A percentile compares a stretch with the other conserved stretches of the same genome.
Conservation (phyloP, 345 rosid species). For the Salix suchowensis region DNA sequence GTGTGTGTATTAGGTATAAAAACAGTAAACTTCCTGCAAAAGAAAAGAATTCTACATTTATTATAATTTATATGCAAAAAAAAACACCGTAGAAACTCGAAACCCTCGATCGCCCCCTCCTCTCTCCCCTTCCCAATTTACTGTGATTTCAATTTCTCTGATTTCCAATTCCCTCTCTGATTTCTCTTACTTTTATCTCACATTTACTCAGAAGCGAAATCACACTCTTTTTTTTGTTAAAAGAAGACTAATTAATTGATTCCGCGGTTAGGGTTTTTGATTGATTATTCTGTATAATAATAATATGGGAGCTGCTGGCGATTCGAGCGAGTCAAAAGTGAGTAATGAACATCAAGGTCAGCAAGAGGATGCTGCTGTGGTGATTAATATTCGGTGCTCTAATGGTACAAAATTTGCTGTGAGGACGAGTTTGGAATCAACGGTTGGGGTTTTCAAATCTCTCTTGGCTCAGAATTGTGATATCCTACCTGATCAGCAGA, state of each 20-base stretch:
- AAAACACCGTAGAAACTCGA: not conserved
- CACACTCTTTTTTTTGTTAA: not conserved
- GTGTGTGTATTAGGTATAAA: not conserved
- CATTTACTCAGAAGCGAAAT: not conserved
- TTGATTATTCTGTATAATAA: not conserved
- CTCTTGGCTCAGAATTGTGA: constrained; percentile 60
- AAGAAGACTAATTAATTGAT: not conserved
- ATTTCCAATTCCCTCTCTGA: not conserved
- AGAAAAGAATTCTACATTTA: not conserved
- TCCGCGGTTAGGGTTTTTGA: constrained; percentile 21
- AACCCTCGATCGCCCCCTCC: not conserved
- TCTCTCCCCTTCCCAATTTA: not conserved
- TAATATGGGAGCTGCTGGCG: constrained; percentile 54
- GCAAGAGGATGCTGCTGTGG: constrained; percentile 29
- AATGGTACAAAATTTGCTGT: constrained; percentile 58
- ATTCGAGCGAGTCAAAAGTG: constrained; percentile 51
- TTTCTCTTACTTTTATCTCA: not conserved
- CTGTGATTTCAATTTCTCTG: not conserved
- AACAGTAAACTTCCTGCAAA: not conserved
- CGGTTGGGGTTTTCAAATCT: constrained; percentile 54
- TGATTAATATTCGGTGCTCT: constrained; percentile 58
- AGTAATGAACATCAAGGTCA: constrained; percentile 15
- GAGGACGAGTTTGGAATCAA: constrained; percentile 43
- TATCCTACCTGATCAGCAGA: constrained; percentile 71
- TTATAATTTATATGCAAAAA: not conserved